A percentile compares a stretch with the other conserved stretches of the same genome.
These are phyloP conservation scores for Phanerodontia chrysosporium DNA, from an alignment of 768 basidiomycete genomes.

Conservation along the genomic window DNA sequence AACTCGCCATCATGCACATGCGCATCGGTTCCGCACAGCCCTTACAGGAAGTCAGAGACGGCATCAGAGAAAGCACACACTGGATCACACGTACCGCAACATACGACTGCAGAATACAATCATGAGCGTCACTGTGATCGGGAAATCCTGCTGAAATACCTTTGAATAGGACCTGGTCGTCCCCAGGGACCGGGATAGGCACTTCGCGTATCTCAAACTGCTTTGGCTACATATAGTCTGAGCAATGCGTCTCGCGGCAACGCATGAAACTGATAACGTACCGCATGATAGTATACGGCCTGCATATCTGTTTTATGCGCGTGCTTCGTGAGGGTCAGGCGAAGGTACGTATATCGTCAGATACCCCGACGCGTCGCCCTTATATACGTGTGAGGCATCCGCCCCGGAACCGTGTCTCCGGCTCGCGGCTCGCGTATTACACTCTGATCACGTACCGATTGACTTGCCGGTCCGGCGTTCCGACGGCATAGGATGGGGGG, in stretches of 20 bases:
- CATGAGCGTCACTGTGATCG: no score
- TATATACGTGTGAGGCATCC: no score
- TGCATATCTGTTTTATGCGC: slow-evolving; percentile 57
- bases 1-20: slow-evolving; percentile 65
- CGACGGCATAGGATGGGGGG: no score
- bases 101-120: slow-evolving; percentile 16
- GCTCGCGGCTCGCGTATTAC: no score
- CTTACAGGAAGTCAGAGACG: slow-evolving; percentile 27
- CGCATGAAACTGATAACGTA: slow-evolving; percentile 26
- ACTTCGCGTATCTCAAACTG: slow-evolving; percentile 66
- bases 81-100: slow-evolving; percentile 22
- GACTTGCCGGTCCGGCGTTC: neutral
- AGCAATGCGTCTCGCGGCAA: neutral
- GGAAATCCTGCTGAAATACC: no score
- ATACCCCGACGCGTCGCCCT: no score
- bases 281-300: slow-evolving; percentile 69
- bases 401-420: no score
- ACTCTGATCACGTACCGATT: no score
- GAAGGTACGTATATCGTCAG: no score
- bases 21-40: slow-evolving; percentile 69
- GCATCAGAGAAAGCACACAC: neutral
- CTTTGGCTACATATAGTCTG: slow-evolving; percentile 45
- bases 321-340: neutral
- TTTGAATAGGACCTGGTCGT: slow-evolving; percentile 75
- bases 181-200: slow-evolving; percentile 60